Evolutionary conservation across 768 basidiomycete genomes (phyloP), one percentile per base, ranked within the genome.

Genomic region (Amanita muscaria): DNA sequence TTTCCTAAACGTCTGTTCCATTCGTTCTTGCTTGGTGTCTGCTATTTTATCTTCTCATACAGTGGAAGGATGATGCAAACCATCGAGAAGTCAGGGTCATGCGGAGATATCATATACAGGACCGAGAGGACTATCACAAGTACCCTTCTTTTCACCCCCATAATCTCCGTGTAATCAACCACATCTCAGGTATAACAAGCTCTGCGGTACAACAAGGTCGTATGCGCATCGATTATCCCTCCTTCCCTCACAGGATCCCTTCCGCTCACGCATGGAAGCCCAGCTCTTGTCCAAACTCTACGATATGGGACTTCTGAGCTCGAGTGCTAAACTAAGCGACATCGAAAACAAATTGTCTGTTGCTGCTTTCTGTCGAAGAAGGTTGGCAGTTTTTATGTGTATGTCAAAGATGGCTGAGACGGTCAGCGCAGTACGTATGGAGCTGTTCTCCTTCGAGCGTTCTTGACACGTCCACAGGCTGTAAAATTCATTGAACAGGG

Each of bases 401-500:
- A 77, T 84, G 70, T 71, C 80, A 37, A 94, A 93, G 61, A 97
- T 99, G 96, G 78, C 88, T 1, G 87, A 98, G 67, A 86, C 90
- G 1, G 90, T 99, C 55, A 88, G 86, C 58, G 85, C 91, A 41
- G 92, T 94, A 56, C 47, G 89, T 77, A 16, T 23, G 33, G 42
- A 49, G 23, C 21, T 24, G 21, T 42, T 40, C 47, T 22, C 33
- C 39, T 37, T 31, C 10, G 27, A 36, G n/a, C 32, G 42, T 42
- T 16, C 48, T 27, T 48, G 36, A 37, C 27, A 35, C 24, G 18
- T 15, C 32, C 31, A n/a, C 57, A 96, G 92, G 96, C 94, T 7
- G 89, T 85, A 44, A 91, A 88, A 58, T 97, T 96, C 61, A 87
- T 99, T 54, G 96, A 99, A 63, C 96, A 98, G 63, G 96, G 96